Evolutionary conservation across 2,329 filamentous ascomycete genomes (phyloP).

Genomic region (Clarireedia monteithiana): DNA sequence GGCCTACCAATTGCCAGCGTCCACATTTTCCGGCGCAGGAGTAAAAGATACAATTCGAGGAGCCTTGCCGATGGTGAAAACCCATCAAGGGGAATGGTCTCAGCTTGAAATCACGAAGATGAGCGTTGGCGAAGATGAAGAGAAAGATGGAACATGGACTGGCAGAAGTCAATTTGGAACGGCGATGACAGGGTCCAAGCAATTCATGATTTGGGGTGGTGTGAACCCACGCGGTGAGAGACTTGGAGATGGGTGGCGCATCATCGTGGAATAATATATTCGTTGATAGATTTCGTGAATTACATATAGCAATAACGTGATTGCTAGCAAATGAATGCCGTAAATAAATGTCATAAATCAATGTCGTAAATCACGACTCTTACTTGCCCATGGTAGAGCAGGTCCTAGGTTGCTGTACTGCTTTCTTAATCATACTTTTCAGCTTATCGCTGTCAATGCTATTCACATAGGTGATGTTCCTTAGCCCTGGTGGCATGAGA

Average conservation of each 20-base stretch:
- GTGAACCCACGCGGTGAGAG: not conserved
- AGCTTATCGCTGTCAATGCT: conserved; percentile 31
- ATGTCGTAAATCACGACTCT: not conserved
- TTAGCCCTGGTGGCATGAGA: conserved; percentile 31
- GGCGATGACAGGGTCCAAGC: conserved; percentile 3
- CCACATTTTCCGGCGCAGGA: not conserved
- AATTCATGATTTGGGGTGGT: conserved; percentile 6
- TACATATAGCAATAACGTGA: no score
- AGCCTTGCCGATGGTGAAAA: not conserved
- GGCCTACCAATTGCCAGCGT: not conserved
- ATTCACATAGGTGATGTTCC: conserved; percentile 35
- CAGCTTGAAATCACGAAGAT: not conserved
- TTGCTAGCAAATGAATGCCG: not conserved
- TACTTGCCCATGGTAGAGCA: conserved; percentile 2
- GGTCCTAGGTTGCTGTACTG: conserved; percentile 23
- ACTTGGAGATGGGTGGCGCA: conserved; percentile 3
- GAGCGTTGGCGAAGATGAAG: not conserved
- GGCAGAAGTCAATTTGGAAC: not conserved
- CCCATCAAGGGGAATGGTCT: not conserved
- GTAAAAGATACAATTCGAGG: not conserved
- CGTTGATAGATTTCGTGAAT: no score
- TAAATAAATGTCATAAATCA: not conserved
- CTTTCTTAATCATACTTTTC: conserved; percentile 32
- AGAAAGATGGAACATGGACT: conserved; percentile 1
- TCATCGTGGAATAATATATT: not conserved